Conservation (phyloP, 306 rosid genomes). For the Cucumis hystrix region DNA sequence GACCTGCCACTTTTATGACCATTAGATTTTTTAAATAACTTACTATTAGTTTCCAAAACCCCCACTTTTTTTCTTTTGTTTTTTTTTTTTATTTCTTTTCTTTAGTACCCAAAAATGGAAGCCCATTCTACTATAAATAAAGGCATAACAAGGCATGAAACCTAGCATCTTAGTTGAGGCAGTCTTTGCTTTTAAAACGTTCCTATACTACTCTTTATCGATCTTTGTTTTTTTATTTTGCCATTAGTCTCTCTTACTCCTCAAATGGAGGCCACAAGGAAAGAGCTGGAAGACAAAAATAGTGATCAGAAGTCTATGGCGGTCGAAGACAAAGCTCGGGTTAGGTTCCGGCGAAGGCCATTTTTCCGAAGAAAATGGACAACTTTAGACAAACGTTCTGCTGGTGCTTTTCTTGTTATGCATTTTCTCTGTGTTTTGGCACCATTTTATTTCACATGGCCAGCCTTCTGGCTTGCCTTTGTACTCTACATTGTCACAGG, state of each 20-base stretch:
- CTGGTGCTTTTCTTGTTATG: conserved; percentile 11
- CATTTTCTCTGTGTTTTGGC: conserved; percentile 59
- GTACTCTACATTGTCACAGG: conserved; percentile 56
- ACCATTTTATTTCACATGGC: conserved; percentile 66
- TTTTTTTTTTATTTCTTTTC: too few species aligned
- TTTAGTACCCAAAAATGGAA: background rate
- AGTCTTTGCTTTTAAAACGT: background rate
- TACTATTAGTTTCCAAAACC: background rate
- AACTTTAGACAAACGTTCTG: background rate
- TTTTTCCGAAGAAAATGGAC: conserved; percentile 3
- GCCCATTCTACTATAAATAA: background rate
- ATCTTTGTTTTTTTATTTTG: too few species aligned
- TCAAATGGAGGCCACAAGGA: background rate
- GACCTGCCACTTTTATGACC: background rate
- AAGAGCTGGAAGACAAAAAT: background rate
- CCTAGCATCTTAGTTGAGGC: background rate
- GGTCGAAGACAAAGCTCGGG: background rate
- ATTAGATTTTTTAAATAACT: background rate
- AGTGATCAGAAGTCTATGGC: background rate
- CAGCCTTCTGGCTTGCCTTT: conserved; percentile 48
- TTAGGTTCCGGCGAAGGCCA: background rate
- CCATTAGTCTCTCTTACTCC: background rate
- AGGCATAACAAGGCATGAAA: background rate
- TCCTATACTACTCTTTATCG: background rate
- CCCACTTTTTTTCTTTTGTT: too few species aligned